phyloP scores from a whole-genome alignment of 2,329 filamentous ascomycete genomes.

The Sporothrix globosa region DNA sequence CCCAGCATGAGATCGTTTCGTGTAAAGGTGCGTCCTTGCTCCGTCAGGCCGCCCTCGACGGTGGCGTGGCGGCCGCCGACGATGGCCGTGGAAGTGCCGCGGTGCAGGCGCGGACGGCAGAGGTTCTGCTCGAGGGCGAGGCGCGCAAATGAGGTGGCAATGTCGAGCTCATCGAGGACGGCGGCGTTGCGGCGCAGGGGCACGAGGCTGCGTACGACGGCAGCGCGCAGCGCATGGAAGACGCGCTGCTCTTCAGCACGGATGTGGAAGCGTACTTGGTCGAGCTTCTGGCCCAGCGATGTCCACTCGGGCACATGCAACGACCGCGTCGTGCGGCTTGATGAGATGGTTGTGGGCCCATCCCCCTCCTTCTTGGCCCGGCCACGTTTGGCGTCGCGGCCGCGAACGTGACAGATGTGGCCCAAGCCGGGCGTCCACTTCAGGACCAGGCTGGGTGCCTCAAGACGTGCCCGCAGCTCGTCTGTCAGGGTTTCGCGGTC shows the following conservation, averaged over 20 bases:
- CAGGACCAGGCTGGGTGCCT: conserved; percentile 69
- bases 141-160: conserved; percentile 80
- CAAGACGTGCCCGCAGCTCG: conserved; percentile 63
- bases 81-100: conserved; percentile 69
- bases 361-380: neutral
- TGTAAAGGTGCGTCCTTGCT: conserved; percentile 67
- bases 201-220: conserved; percentile 79
- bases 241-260: conserved; percentile 82
- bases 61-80: conserved; percentile 88
- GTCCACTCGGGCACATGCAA: conserved; percentile 88
- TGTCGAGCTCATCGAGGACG: conserved; percentile 92
- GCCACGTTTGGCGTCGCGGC: conserved; percentile 63
- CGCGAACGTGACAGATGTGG: conserved; percentile 88
- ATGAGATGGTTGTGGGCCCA: conserved; percentile 63
- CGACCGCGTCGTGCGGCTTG: conserved; percentile 80
- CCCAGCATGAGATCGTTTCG: conserved; percentile 68
- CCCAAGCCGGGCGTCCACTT: conserved; percentile 86
- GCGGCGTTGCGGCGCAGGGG: conserved; percentile 84
- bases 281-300: conserved; percentile 74
- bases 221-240: conserved; percentile 71
- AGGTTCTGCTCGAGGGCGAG: conserved; percentile 76
- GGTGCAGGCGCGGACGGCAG: conserved; percentile 72
- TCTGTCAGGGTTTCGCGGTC: conserved; percentile 65
- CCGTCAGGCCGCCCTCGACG: conserved; percentile 79
- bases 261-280: conserved; percentile 76